Conservation (phyloP, 176 grass and related monocot genomes). For the Eragrostis nindensis region DNA sequence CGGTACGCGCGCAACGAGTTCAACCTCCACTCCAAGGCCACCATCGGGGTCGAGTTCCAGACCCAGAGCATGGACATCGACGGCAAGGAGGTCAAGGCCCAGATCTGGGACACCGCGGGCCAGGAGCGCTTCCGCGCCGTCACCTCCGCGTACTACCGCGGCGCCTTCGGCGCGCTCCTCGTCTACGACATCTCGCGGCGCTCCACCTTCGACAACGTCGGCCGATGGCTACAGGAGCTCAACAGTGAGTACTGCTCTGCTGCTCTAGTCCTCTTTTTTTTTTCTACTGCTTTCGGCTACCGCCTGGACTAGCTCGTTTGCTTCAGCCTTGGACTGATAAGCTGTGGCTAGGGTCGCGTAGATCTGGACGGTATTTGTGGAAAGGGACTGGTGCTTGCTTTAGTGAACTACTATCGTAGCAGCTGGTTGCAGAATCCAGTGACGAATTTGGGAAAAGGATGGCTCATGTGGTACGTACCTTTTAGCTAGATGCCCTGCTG, state of each 20-base stretch:
- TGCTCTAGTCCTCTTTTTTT: not conserved
- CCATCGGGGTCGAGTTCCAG: conserved; percentile 81
- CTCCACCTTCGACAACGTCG: conserved; percentile 64
- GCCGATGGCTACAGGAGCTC: conserved; percentile 63
- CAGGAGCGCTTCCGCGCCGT: conserved; percentile 84
- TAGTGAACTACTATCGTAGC: not conserved
- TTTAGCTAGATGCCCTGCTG: conserved; percentile 19
- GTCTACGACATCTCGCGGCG: conserved; percentile 71
- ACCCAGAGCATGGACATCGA: conserved; percentile 69
- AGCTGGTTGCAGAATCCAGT: conserved; percentile 1
- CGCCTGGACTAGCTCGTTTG: not conserved
- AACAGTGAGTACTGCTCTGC: conserved; percentile 41
- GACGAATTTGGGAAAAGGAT: not conserved
- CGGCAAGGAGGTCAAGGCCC: conserved; percentile 91
- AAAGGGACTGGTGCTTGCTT: conserved; percentile 1
- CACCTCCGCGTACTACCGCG: conserved; percentile 70
- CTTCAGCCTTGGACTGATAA: not conserved
- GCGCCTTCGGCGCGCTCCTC: conserved; percentile 65
- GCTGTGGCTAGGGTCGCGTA: conserved; percentile 18
- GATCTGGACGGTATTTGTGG: conserved; percentile 28
- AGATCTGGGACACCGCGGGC: conserved; percentile 98
- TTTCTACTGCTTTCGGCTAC: not conserved
- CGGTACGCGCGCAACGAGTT: conserved; percentile 73
- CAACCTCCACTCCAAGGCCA: conserved; percentile 72
- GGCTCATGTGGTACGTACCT: not conserved